Percentiles rank a stretch among this genome's conserved stretches.
These are phyloP conservation scores for Barnettozyma vustinii DNA, from an alignment of 805 yeast species.

Conservation along the genomic window DNA sequence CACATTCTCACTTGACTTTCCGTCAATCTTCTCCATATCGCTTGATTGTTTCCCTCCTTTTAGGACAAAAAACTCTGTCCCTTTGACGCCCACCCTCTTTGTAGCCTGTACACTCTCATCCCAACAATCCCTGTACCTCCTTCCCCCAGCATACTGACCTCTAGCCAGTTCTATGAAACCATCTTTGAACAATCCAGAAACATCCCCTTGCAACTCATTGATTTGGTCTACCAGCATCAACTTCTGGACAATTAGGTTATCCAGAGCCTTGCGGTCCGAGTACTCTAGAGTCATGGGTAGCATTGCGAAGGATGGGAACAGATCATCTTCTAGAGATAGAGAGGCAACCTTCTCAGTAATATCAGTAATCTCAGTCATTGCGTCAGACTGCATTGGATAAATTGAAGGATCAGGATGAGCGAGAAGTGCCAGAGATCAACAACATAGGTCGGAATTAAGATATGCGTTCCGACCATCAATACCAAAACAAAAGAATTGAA, in stretches of 20 bases:
- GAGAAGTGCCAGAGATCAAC: too few species aligned
- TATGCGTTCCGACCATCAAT: neutral
- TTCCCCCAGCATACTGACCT: conserved; percentile 35
- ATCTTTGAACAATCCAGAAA: conserved; percentile 10
- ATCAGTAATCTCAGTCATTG: neutral
- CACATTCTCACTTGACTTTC: neutral
- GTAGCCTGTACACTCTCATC: conserved; percentile 32
- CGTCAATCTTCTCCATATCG: neutral
- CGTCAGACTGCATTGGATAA: too few species aligned
- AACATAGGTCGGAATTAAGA: neutral
- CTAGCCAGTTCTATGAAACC: conserved; percentile 40
- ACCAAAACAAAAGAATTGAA: neutral
- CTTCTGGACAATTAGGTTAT: conserved; percentile 2
- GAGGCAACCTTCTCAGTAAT: neutral
- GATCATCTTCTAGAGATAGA: conserved; percentile 11
- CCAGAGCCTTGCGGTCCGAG: neutral
- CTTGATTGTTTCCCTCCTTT: neutral
- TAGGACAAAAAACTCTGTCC: neutral
- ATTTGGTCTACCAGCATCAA: conserved; percentile 15
- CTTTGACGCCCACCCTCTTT: conserved; percentile 5
- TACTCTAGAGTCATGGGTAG: neutral
- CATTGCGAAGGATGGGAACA: conserved; percentile 7
- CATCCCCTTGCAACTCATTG: neutral
- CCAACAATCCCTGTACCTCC: conserved; percentile 38
- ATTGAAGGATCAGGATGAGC: too few species aligned